A percentile compares a stretch with the other conserved stretches of the same genome.
Evolutionary conservation across 1,284 basidiomycete genomes (phyloP).

Genomic region (Marasmius oreades): DNA sequence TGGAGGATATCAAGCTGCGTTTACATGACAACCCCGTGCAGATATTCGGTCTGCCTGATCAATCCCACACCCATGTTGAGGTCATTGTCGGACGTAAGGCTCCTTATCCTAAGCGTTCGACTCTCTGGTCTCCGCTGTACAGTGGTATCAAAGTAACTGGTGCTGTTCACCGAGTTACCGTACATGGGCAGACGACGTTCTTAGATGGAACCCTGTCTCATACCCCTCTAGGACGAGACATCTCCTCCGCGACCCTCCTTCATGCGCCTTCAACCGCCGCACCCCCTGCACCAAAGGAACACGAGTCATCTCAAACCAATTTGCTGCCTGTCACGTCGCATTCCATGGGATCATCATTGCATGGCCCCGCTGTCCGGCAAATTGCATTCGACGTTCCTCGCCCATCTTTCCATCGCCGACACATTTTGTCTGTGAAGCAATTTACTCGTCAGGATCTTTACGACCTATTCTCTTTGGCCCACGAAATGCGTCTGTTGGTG

Average conservation of each 20-base stretch:
- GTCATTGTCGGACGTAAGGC: slow-evolving; percentile 83
- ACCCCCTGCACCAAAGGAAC: slow-evolving; percentile 2
- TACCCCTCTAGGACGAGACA: slow-evolving; percentile 69
- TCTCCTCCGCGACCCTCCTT: slow-evolving; percentile 67
- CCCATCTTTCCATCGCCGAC: slow-evolving; percentile 79
- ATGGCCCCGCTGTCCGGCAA: slow-evolving; percentile 23
- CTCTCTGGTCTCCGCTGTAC: slow-evolving; percentile 85
- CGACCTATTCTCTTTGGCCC: slow-evolving; percentile 91
- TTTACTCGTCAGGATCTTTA: slow-evolving; percentile 91
- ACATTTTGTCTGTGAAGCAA: slow-evolving; percentile 94
- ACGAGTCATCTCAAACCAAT: slow-evolving; percentile 4
- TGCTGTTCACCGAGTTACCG: slow-evolving; percentile 85
- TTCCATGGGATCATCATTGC: slow-evolving; percentile 3
- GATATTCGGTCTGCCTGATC: slow-evolving; percentile 91
- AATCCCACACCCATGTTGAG: slow-evolving; percentile 87
- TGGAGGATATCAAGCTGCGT: slow-evolving; percentile 80
- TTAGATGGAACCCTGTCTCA: slow-evolving; percentile 83
- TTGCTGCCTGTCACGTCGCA: background rate
- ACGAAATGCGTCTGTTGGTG: slow-evolving; percentile 95
- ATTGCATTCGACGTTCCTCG: slow-evolving; percentile 43
- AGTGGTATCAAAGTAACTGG: slow-evolving; percentile 63
- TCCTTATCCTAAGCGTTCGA: slow-evolving; percentile 47
- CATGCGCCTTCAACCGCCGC: slow-evolving; percentile 38
- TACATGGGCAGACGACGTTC: slow-evolving; percentile 90
- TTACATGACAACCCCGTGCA: slow-evolving; percentile 90